Percentiles rank a stretch among this genome's conserved stretches.
These are phyloP conservation scores for Pythium aphanidermatum DNA, from an alignment of 352 stramenopile species.

Conservation along the genomic window DNA sequence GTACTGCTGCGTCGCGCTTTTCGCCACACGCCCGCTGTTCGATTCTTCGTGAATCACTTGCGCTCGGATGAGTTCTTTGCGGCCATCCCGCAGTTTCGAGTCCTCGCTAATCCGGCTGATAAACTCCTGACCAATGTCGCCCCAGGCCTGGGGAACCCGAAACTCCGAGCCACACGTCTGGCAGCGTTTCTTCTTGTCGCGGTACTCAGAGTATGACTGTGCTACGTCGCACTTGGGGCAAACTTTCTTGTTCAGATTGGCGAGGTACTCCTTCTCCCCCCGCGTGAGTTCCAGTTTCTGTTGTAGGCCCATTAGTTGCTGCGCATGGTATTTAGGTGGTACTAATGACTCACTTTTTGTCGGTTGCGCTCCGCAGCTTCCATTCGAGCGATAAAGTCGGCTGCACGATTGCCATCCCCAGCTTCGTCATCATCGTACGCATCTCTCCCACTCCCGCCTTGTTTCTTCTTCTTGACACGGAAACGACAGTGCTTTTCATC, in stretches of 20 bases:
- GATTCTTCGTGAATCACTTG: slow-evolving; percentile 37
- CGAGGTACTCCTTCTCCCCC: slow-evolving; percentile 67
- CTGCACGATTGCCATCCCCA: slow-evolving; percentile 15
- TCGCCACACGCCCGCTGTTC: slow-evolving; percentile 23
- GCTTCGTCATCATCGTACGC: slow-evolving; percentile 29
- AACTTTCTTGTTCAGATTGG: slow-evolving; percentile 57
- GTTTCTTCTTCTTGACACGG: slow-evolving; percentile 24
- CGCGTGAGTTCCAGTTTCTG: slow-evolving; percentile 71
- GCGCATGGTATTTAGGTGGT: neutral
- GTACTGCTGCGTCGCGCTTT: slow-evolving; percentile 53
- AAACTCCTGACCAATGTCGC: slow-evolving; percentile 60
- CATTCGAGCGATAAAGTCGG: slow-evolving; percentile 69
- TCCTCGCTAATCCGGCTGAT: slow-evolving; percentile 50
- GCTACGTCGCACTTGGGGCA: slow-evolving; percentile 60
- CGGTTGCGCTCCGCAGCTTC: slow-evolving; percentile 72
- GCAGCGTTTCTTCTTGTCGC: slow-evolving; percentile 84
- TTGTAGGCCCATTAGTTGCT: neutral
- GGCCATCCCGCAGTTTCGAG: slow-evolving; percentile 31
- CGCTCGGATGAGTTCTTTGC: slow-evolving; percentile 42
- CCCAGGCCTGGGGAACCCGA: slow-evolving; percentile 65
- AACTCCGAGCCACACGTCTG: slow-evolving; percentile 77
- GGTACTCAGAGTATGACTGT: slow-evolving; percentile 79
- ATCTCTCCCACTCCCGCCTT: slow-evolving; percentile 18
- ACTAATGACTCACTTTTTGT: slow-evolving; percentile 41
- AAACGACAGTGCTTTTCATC: slow-evolving; percentile 75